These are phyloP conservation scores for Stemphylium beticola DNA, from an alignment of 2,329 filamentous ascomycete genomes.

Conservation along the genomic window DNA sequence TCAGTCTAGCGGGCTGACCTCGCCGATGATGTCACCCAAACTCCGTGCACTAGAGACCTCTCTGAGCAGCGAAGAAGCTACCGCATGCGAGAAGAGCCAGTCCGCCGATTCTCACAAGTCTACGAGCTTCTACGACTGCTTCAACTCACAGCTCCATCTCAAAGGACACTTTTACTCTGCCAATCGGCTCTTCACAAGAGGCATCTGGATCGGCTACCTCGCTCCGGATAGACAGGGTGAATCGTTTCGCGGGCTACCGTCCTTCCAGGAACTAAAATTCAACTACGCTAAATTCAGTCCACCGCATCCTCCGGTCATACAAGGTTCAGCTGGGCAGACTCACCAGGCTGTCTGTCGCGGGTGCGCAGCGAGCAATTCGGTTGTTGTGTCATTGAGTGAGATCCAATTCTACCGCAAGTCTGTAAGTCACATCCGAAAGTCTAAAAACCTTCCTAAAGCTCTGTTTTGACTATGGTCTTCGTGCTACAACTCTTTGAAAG, in stretches of 20 bases:
- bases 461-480: background rate
- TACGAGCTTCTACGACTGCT: slow-evolving; percentile 13
- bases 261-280: slow-evolving; percentile 15
- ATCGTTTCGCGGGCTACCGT: slow-evolving; percentile 20
- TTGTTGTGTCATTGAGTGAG: slow-evolving; percentile 23
- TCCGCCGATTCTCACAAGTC: background rate
- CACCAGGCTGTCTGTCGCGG: slow-evolving; percentile 28
- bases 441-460: background rate
- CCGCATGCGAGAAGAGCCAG: background rate
- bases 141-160: slow-evolving; percentile 11
- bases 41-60: background rate
- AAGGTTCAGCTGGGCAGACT: slow-evolving; percentile 3
- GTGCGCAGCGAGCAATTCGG: slow-evolving; percentile 17
- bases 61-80: background rate
- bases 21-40: slow-evolving; percentile 1
- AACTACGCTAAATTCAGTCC: slow-evolving; percentile 14
- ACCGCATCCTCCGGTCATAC: slow-evolving; percentile 13
- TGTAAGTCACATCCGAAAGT: slow-evolving; percentile 6
- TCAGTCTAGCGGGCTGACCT: slow-evolving; percentile 2
- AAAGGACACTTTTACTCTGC: slow-evolving; percentile 21
- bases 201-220: slow-evolving; percentile 34
- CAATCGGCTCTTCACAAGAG: slow-evolving; percentile 17
- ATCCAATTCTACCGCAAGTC: slow-evolving; percentile 13
- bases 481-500: too few species aligned
- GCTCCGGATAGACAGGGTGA: slow-evolving; percentile 13